Conservation (phyloP, 2,329 filamentous ascomycete genomes). For the Lachnellula hyalina region DNA sequence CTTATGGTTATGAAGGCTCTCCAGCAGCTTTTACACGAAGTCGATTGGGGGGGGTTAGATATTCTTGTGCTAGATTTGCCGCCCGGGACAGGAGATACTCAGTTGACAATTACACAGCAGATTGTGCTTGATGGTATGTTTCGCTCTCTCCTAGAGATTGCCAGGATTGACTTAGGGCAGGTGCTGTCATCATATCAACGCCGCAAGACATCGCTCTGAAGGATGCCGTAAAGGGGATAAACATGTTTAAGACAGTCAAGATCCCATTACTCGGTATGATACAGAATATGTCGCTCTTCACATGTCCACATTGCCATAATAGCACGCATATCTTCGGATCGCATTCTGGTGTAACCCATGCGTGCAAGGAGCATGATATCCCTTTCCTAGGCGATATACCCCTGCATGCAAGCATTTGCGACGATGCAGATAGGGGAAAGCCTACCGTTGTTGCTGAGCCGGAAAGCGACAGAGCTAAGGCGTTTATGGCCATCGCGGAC, state of each 20-base stretch:
- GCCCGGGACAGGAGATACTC: constrained; percentile 91
- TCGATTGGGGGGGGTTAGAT: constrained; percentile 88
- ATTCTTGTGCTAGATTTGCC: constrained; percentile 86
- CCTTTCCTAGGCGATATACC: constrained; percentile 86
- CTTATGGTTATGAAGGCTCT: constrained; percentile 98
- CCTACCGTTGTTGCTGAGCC: constrained; percentile 89
- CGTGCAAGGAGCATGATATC: constrained; percentile 69
- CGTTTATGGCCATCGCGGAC: constrained; percentile 67
- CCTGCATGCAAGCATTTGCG: constrained; percentile 78
- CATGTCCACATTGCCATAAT: constrained; percentile 71
- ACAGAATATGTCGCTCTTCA: constrained; percentile 85
- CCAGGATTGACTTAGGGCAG: constrained; percentile 34
- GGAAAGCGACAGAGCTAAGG: constrained; percentile 62
- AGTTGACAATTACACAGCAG: constrained; percentile 95
- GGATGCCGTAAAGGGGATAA: constrained; percentile 86
- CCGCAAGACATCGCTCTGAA: constrained; percentile 90
- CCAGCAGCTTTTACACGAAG: constrained; percentile 90
- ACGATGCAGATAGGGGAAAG: constrained; percentile 79
- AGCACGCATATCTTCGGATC: constrained; percentile 71
- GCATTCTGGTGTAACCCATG: constrained; percentile 55
- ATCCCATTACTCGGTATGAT: constrained; percentile 75
- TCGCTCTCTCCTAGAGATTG: background rate
- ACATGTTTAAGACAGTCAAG: constrained; percentile 84
- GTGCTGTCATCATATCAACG: constrained; percentile 82
- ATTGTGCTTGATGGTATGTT: constrained; percentile 72